Evolutionary conservation across 23 red algal species (phyloP).

Genomic region (Gracilaria domingensis): DNA sequence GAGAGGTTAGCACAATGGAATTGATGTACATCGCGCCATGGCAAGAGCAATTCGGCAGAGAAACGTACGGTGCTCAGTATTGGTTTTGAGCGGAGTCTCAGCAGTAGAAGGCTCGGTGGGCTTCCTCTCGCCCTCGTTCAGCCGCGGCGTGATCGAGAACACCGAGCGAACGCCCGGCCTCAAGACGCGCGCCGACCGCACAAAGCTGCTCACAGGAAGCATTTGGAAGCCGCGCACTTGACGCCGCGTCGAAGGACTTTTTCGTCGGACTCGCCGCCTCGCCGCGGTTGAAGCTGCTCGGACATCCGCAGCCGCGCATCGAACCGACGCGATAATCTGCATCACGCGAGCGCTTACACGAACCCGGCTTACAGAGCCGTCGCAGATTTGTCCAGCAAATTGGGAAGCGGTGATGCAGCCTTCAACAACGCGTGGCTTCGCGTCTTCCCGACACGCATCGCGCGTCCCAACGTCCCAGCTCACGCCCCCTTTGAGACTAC

Average conservation of each 20-base stretch:
- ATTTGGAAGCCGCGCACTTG: not conserved
- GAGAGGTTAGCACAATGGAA: not conserved
- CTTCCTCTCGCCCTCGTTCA: conserved; percentile 54
- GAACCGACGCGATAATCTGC: too few relatives aligned
- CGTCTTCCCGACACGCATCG: not conserved
- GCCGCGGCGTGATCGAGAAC: conserved; percentile 38
- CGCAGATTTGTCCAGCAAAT: too few relatives aligned
- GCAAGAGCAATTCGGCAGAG: not conserved
- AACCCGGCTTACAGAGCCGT: too few relatives aligned
- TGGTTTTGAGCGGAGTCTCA: conserved; percentile 9
- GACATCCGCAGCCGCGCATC: too few relatives aligned
- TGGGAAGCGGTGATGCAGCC: too few relatives aligned
- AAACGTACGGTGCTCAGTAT: conserved; percentile 49
- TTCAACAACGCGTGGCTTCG: not conserved
- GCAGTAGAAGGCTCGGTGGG: conserved; percentile 21
- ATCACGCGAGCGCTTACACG: too few relatives aligned
- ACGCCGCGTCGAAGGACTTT: not conserved
- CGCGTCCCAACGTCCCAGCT: not conserved
- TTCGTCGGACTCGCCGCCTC: too few relatives aligned
- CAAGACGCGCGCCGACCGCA: conserved; percentile 17
- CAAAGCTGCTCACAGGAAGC: not conserved
- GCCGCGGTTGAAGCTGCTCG: too few relatives aligned
- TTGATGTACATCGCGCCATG: not conserved
- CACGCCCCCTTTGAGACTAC: too few relatives aligned
- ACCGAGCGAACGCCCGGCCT: conserved; percentile 22